Conservation (phyloP, 2,329 filamentous ascomycete genomes). For the Aspergillus tamarii region DNA sequence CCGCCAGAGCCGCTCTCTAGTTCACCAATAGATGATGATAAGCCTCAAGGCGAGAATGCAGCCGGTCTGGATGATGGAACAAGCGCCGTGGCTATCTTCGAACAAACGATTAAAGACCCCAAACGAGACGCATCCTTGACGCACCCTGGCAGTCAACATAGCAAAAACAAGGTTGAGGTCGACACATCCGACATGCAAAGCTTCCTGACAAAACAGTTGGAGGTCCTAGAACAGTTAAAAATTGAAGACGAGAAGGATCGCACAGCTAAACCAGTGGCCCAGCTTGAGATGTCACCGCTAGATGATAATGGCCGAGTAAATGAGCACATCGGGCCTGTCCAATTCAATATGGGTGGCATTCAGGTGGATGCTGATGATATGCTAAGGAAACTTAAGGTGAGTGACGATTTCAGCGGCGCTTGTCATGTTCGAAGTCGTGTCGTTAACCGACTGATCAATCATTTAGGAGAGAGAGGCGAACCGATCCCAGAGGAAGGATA, state of each 20-base stretch:
- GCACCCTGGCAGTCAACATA: slow-evolving; percentile 49
- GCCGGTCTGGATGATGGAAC: slow-evolving; percentile 41
- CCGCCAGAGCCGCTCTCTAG: slow-evolving; percentile 36
- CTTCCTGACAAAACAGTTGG: slow-evolving; percentile 76
- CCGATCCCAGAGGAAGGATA: slow-evolving; percentile 42
- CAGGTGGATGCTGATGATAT: slow-evolving; percentile 95
- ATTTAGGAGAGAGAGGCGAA: slow-evolving; percentile 49
- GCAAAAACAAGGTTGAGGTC: slow-evolving; percentile 57
- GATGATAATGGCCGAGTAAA: slow-evolving; percentile 54
- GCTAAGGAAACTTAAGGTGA: slow-evolving; percentile 81
- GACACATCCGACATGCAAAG: slow-evolving; percentile 74
- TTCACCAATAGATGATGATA: slow-evolving; percentile 29
- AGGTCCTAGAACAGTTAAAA: slow-evolving; percentile 69
- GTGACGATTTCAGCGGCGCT: slow-evolving; percentile 17
- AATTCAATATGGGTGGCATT: slow-evolving; percentile 98
- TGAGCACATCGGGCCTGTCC: slow-evolving; percentile 89
- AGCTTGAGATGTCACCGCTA: slow-evolving; percentile 40
- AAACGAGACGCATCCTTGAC: slow-evolving; percentile 64
- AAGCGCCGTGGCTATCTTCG: slow-evolving; percentile 73
- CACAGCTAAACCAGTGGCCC: slow-evolving; percentile 37
- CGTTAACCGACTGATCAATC: neutral
- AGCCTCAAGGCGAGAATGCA: slow-evolving; percentile 26
- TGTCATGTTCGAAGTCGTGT: neutral
- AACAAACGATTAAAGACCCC: slow-evolving; percentile 77
- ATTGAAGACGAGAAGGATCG: slow-evolving; percentile 57